Conservation (phyloP, 768 basidiomycete genomes). For the Tylopilus cervinicoccineus region DNA sequence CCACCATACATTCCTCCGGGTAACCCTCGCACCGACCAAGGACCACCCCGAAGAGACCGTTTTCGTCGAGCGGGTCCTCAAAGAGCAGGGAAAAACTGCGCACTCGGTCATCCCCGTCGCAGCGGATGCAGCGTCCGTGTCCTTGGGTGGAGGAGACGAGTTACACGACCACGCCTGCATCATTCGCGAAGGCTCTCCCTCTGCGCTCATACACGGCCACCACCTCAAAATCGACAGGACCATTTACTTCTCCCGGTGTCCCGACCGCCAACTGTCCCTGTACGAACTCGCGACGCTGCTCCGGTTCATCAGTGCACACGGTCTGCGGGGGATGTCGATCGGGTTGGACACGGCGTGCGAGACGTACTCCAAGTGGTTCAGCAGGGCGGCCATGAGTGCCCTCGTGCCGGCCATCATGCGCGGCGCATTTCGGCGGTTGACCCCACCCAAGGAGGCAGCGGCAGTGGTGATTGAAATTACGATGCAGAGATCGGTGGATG, state of each 20-base stretch:
- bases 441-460: neutral
- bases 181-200: constrained; percentile 3
- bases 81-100: neutral
- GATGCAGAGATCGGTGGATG: constrained; percentile 2
- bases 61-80: constrained; percentile 11
- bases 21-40: constrained; percentile 2
- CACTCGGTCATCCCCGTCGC: constrained; percentile 10
- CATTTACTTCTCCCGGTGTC: neutral
- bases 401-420: constrained; percentile 1
- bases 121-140: neutral
- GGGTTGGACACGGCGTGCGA: constrained; percentile 10
- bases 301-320: constrained; percentile 6
- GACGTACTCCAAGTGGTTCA: constrained; percentile 12
- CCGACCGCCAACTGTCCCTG: constrained; percentile 8
- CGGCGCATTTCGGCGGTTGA: neutral
- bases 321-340: neutral
- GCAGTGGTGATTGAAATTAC: neutral
- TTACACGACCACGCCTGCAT: constrained; percentile 15
- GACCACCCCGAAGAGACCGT: constrained; percentile 4
- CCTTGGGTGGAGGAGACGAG: neutral
- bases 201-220: constrained; percentile 1
- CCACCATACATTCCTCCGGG: constrained; percentile 8
- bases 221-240: constrained; percentile 2
- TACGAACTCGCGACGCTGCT: constrained; percentile 10
- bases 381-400: constrained; percentile 1